Evolutionary conservation across 2,329 filamentous ascomycete genomes (phyloP).

Genomic region (Aspergillus fumigatus): DNA sequence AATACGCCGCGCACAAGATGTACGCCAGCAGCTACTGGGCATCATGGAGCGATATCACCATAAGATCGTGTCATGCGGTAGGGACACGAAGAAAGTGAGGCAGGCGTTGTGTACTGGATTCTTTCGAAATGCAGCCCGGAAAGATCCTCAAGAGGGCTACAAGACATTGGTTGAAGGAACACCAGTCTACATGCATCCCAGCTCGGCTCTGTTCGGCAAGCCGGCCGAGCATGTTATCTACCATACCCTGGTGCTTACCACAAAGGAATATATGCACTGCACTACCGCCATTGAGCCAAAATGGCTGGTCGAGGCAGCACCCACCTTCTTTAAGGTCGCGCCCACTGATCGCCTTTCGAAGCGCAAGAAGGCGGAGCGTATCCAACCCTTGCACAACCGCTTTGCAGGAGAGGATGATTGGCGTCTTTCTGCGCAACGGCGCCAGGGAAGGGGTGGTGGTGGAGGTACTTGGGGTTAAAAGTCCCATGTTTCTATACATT

Average conservation of each 20-base stretch:
- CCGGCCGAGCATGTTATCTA: slow-evolving; percentile 96
- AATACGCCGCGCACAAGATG: slow-evolving; percentile 86
- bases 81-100: slow-evolving; percentile 80
- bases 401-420: slow-evolving; percentile 92
- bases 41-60: slow-evolving; percentile 94
- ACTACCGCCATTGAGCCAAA: slow-evolving; percentile 93
- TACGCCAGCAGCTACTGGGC: slow-evolving; percentile 82
- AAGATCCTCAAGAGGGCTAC: slow-evolving; percentile 94
- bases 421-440: slow-evolving; percentile 82
- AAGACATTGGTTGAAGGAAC: slow-evolving; percentile 96
- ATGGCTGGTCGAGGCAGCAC: slow-evolving; percentile 90
- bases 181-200: slow-evolving; percentile 90
- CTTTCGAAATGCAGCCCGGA: slow-evolving; percentile 91
- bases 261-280: slow-evolving; percentile 97
- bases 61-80: slow-evolving; percentile 74
- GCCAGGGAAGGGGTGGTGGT: slow-evolving; percentile 75
- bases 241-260: slow-evolving; percentile 53
- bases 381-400: slow-evolving; percentile 91
- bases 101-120: slow-evolving; percentile 88
- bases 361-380: slow-evolving; percentile 87
- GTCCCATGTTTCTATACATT: slow-evolving; percentile 3
- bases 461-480: slow-evolving; percentile 81
- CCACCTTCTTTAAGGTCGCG: slow-evolving; percentile 97
- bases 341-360: slow-evolving; percentile 82
- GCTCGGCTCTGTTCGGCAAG: slow-evolving; percentile 88